phyloP scores from a whole-genome alignment of 805 yeast genomes.

The Kockiozyma suomiensis region DNA sequence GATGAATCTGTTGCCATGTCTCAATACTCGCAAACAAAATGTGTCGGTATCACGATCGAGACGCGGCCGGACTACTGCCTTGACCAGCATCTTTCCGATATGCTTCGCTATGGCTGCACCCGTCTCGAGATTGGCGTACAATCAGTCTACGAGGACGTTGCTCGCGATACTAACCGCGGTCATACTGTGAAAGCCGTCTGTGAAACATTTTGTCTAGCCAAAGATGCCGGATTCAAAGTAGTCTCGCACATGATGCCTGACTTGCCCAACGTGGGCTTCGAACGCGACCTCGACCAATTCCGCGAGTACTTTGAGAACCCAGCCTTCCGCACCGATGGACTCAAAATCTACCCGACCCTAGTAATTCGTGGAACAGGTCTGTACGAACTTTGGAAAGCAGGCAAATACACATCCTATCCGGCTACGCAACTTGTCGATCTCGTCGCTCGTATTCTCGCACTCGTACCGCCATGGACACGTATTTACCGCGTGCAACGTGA shows the following conservation, averaged over 20 bases:
- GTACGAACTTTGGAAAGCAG: slow-evolving; percentile 96
- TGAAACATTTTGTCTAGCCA: slow-evolving; percentile 93
- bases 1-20: slow-evolving; percentile 91
- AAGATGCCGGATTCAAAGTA: slow-evolving; percentile 97
- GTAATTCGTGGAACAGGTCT: slow-evolving; percentile 97
- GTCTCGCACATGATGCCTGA: slow-evolving; percentile 99
- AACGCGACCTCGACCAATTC: slow-evolving; percentile 93
- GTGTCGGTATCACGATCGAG: slow-evolving; percentile 98
- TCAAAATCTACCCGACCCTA: slow-evolving; percentile 91
- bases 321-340: slow-evolving; percentile 93
- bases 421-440: slow-evolving; percentile 92
- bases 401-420: slow-evolving; percentile 89
- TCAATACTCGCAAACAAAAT: slow-evolving; percentile 91
- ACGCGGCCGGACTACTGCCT: slow-evolving; percentile 99
- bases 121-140: slow-evolving; percentile 97
- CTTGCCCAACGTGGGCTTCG: slow-evolving; percentile 98
- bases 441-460: slow-evolving; percentile 91
- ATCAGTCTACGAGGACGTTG: slow-evolving; percentile 96
- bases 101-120: slow-evolving; percentile 96
- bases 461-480: slow-evolving; percentile 99
- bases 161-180: slow-evolving; percentile 96
- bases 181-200: slow-evolving; percentile 96
- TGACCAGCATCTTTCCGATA: slow-evolving; percentile 89
- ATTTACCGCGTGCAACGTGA: slow-evolving; percentile 98
- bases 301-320: slow-evolving; percentile 97